Base-by-base conservation (phyloP, 768 basidiomycete genomes). In the Boletus rex-veris region DNA sequence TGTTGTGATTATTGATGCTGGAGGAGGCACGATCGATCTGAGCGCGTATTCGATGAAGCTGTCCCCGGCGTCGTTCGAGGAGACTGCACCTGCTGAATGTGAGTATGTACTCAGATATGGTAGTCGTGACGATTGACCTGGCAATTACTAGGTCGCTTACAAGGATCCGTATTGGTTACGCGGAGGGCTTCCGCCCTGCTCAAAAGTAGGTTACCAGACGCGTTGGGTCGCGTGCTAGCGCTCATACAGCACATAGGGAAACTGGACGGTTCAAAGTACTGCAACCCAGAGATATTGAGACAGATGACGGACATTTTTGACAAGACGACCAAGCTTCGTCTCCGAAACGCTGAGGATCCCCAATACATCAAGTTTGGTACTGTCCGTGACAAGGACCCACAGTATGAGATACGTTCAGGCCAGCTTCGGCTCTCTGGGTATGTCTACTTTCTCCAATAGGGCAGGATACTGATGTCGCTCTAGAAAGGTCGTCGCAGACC, bases 1-100 rank as follows among this genome's bases (percentile, higher is more conserved):
- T 1, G 65, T 80, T 7, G 71, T 80, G 16, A 62, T 82, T 15
- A 73, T 81, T 9, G 81, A 83, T 59, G 79, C 78, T 8, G 81
- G 81, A 10, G 77, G 78, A 19, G 72, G 73, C 4, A 77, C 74
- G 6, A 64, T 75, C 5, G 76, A 76, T 48, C 35, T 76, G 37
- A 80, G 78, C 58, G 75, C 71, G 50, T 76, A 66, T 68, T 70
- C 60, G 24, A 73, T 77, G 68, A 72, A 63, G 21, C 59, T 70
- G 42, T 74, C 75, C 12, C 72, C 74, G 52, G 46, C 73, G 59
- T 62, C 62, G 16, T 72, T 77, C 18, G 64, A 79, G 38, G 74
- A 77, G 55, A 64, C 76, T 42, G 64, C 66, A 14, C 65, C 69
- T 36, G 63, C 68, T 38, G 71, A 70, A 45, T 73, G 73, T 74